These are phyloP conservation scores for Kodamaea kaohsiungensis DNA, from an alignment of 805 yeast genomes.

Conservation along the genomic window DNA sequence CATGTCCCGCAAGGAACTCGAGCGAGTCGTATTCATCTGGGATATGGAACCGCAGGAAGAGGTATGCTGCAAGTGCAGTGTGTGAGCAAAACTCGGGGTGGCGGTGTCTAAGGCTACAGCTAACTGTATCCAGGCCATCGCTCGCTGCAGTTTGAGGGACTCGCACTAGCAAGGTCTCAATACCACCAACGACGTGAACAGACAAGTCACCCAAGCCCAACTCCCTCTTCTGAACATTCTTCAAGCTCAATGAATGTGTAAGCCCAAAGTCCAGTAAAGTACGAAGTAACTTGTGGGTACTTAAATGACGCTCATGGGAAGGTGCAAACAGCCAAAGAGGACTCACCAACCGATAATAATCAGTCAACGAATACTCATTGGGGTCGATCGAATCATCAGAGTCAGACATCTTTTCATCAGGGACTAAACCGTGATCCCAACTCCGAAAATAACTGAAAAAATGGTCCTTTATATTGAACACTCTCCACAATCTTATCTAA, in stretches of 20 bases:
- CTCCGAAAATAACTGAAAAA: background rate
- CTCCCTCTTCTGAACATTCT: slow-evolving; percentile 26
- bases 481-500: too few relatives aligned
- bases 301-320: slow-evolving; percentile 14
- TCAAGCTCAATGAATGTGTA: slow-evolving; percentile 21
- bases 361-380: slow-evolving; percentile 18
- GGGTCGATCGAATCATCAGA: slow-evolving; percentile 16
- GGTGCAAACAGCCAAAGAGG: slow-evolving; percentile 18
- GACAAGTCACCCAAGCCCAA: slow-evolving; percentile 22
- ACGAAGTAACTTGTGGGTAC: slow-evolving; percentile 22
- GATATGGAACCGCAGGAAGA: slow-evolving; percentile 30
- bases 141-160: background rate
- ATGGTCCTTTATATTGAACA: background rate
- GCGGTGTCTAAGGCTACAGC: background rate
- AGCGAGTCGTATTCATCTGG: slow-evolving; percentile 25
- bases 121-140: background rate
- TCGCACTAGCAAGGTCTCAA: slow-evolving; percentile 1
- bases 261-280: slow-evolving; percentile 28
- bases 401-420: slow-evolving; percentile 16
- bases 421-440: background rate
- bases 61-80: slow-evolving; percentile 27
- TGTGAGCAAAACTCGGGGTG: slow-evolving; percentile 30
- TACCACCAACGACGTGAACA: background rate
- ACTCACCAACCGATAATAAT: slow-evolving; percentile 20
- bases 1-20: slow-evolving; percentile 15